Conservation (phyloP, 2,329 filamentous ascomycete species). For the Cercospora janseana region DNA sequence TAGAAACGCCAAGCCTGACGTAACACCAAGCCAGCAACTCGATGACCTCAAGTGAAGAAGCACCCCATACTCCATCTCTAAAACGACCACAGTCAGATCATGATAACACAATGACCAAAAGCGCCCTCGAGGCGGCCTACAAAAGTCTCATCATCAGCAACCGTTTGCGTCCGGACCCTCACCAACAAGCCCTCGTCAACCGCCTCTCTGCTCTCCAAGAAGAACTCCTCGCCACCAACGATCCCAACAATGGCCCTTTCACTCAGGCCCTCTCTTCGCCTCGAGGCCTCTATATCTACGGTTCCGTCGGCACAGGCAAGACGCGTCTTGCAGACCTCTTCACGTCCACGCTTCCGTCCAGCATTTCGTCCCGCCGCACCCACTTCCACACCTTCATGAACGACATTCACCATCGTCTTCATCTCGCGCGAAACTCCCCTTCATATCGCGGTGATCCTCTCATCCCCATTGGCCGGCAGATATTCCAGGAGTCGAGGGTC, state of each 20-base stretch:
- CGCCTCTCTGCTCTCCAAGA: conserved; percentile 28
- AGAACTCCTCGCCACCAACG: conserved; percentile 20
- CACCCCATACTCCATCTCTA: background rate
- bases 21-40: too few relatives aligned
- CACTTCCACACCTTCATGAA: conserved; percentile 84
- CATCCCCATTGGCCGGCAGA: conserved; percentile 67
- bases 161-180: conserved; percentile 24
- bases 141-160: conserved; percentile 23
- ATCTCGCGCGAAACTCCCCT: conserved; percentile 34
- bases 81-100: background rate
- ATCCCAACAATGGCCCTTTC: background rate
- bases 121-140: conserved; percentile 28
- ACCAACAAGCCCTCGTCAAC: conserved; percentile 26
- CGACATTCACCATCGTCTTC: conserved; percentile 60
- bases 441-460: conserved; percentile 58
- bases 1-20: too few relatives aligned
- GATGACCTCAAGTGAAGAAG: conserved; percentile 11
- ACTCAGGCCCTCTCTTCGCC: background rate
- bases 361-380: conserved; percentile 53
- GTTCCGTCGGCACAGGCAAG: conserved; percentile 76
- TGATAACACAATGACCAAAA: conserved; percentile 19
- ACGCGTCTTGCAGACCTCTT: conserved; percentile 74
- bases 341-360: conserved; percentile 64
- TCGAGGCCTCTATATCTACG: conserved; percentile 67
- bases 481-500: conserved; percentile 68